Conservation (phyloP, 1,284 basidiomycete species). For the Trichosporon inkin region DNA sequence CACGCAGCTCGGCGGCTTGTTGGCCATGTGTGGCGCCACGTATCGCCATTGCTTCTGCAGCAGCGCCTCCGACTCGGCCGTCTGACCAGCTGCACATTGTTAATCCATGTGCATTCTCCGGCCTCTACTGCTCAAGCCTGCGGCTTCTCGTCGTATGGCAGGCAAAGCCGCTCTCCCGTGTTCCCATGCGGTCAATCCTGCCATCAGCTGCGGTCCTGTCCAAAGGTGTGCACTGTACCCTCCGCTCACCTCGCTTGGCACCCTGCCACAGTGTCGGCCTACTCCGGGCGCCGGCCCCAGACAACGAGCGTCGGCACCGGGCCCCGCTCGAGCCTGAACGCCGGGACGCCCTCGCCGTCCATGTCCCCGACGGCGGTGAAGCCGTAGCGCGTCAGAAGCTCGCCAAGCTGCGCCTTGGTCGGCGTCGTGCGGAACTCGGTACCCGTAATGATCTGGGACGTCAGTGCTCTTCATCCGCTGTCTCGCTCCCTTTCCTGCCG, state of each 20-base stretch:
- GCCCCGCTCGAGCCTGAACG: conserved; percentile 17
- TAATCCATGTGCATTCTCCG: too few species aligned
- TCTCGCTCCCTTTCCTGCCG: background rate
- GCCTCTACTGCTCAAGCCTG: too few species aligned
- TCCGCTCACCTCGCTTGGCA: too few species aligned
- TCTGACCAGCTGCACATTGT: too few species aligned
- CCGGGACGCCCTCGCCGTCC: conserved; percentile 27
- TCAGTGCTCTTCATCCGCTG: background rate
- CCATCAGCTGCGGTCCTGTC: too few species aligned
- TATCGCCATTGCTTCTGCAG: too few species aligned
- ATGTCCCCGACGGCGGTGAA: conserved; percentile 28
- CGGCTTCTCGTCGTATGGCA: too few species aligned
- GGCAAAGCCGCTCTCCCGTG: too few species aligned
- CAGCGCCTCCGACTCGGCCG: too few species aligned
- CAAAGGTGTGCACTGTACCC: too few species aligned
- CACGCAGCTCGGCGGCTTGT: background rate
- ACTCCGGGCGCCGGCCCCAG: conserved; percentile 12
- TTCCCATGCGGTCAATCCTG: too few species aligned
- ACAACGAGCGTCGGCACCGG: conserved; percentile 15
- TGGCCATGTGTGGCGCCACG: background rate
- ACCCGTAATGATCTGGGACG: background rate
- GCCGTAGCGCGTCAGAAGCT: conserved; percentile 19
- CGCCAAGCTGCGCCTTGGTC: conserved; percentile 7
- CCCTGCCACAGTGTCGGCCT: background rate
- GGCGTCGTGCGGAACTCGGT: conserved; percentile 20